These are phyloP conservation scores for Gymnopus androsaceus DNA, from an alignment of 1,284 basidiomycete genomes.

Conservation along the genomic window DNA sequence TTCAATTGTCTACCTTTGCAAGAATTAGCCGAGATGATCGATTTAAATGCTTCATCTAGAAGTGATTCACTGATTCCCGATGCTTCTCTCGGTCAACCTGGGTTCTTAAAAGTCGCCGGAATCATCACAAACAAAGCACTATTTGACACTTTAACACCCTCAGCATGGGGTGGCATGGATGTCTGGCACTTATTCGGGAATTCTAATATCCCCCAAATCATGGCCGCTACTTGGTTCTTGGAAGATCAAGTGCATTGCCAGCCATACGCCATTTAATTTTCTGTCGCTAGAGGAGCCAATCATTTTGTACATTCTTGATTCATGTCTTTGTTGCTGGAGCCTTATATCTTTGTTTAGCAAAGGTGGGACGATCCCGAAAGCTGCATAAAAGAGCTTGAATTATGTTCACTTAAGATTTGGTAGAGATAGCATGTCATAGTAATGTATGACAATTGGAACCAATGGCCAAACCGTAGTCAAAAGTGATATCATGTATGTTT, in stretches of 20 bases:
- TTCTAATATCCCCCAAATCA: conserved; percentile 15
- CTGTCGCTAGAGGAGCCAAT: conserved; percentile 4
- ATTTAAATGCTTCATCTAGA: conserved; percentile 11
- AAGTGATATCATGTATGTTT: too few species aligned
- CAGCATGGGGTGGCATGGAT: conserved; percentile 14
- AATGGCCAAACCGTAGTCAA: too few species aligned
- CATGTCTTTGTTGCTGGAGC: neutral
- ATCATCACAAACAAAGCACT: neutral
- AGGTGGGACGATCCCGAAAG: conserved; percentile 10
- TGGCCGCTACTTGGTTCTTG: conserved; percentile 19
- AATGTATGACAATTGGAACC: too few species aligned
- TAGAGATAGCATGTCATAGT: neutral
- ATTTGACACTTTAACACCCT: conserved; percentile 5
- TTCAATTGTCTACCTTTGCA: conserved; percentile 8
- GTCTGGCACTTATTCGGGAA: conserved; percentile 19
- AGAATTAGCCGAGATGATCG: conserved; percentile 10
- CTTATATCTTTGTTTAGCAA: neutral
- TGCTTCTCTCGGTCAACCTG: too few species aligned
- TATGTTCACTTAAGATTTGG: neutral
- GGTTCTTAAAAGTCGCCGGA: neutral
- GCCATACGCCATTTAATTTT: neutral
- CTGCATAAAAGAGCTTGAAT: conserved; percentile 6
- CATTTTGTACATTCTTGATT: conserved; percentile 12
- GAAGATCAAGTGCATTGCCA: conserved; percentile 13
- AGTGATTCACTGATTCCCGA: neutral